phyloP scores from a whole-genome alignment of 2,329 filamentous ascomycete genomes.

The Pseudonectria buxi region DNA sequence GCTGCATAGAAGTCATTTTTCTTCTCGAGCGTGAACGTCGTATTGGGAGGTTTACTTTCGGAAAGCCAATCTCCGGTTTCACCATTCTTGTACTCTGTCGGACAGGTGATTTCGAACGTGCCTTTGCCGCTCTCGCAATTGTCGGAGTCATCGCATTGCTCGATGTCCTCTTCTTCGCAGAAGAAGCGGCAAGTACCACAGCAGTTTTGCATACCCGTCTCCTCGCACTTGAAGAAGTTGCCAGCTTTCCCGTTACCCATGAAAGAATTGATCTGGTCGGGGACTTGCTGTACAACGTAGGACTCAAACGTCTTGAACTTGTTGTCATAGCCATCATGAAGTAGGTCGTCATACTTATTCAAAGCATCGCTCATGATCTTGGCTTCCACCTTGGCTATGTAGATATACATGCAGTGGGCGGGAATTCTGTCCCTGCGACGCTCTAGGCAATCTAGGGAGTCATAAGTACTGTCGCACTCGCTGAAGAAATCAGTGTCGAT shows the following conservation, averaged over 20 bases:
- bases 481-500: neutral
- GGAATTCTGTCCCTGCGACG: slow-evolving; percentile 3
- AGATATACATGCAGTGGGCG: slow-evolving; percentile 5
- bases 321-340: slow-evolving; percentile 9
- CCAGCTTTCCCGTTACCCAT: slow-evolving; percentile 5
- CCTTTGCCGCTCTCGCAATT: slow-evolving; percentile 3
- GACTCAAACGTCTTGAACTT: slow-evolving; percentile 8
- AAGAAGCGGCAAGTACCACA: slow-evolving; percentile 5
- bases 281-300: slow-evolving; percentile 7
- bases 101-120: slow-evolving; percentile 2
- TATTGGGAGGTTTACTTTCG: too few species aligned
- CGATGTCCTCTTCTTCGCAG: too few species aligned
- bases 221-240: slow-evolving; percentile 8
- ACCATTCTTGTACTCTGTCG: slow-evolving; percentile 6
- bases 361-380: slow-evolving; percentile 5
- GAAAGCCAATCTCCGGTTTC: too few species aligned
- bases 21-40: slow-evolving; percentile 10
- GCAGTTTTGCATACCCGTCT: slow-evolving; percentile 3
- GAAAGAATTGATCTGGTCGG: slow-evolving; percentile 6
- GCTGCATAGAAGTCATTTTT: slow-evolving; percentile 11
- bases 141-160: slow-evolving; percentile 3
- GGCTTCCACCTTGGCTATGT: slow-evolving; percentile 7
- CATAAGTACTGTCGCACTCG: slow-evolving; percentile 10
- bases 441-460: slow-evolving; percentile 15
- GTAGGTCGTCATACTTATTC: slow-evolving; percentile 7